Base-by-base conservation (phyloP, 257 asterid genomes). In the Nyctanthes arbortristis region DNA sequence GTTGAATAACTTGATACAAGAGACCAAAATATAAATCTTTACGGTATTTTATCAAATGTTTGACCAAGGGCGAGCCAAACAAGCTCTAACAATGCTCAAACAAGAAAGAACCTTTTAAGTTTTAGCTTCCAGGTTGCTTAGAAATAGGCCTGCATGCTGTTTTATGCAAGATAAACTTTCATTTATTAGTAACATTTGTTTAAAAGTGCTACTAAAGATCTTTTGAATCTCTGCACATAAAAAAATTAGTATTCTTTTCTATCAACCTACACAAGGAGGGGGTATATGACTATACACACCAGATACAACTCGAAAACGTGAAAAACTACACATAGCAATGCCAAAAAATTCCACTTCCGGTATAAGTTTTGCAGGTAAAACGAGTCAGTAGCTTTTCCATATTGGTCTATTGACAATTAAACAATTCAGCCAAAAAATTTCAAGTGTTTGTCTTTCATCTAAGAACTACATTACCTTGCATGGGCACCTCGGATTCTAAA, bases 381-480 rank as follows among this genome's bases (percentile, higher is more conserved):
- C 5, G 54, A 16, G 54, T 43, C 54, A 43, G 16, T 43, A 4
- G 20, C 24, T 43, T 16, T 43, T 7, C 54, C 9, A 43, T 4
- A 16, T n/a, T 43, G 54, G 5, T 5, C 32, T 16, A 16, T 43
- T 16, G 35, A 68, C 52, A 14, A 68, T 61, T 13, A 39, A 52
- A 66, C 62, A 1, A 24, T 54, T 27, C n/a, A 52, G 7, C 2
- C 1, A n/a, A 32, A 32, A 43, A 30, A 65, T 10, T 29, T 27
- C 43, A 71, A 31, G 22, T 31, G 56, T n/a, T 36, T 55, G 31
- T 27, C 57, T 36, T 24, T 28, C 65, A 7, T 65, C 68, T 63
- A 71, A 70, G 35, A 64, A 68, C 63, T 22, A 68, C 35, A 73
- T 68, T 79, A 92, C 98, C 96, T 78, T 75, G 81, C 68, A 34